Evolutionary conservation across 192 early-diverging fungal genomes (phyloP).

Genomic region (Entomortierella chlamydospora): DNA sequence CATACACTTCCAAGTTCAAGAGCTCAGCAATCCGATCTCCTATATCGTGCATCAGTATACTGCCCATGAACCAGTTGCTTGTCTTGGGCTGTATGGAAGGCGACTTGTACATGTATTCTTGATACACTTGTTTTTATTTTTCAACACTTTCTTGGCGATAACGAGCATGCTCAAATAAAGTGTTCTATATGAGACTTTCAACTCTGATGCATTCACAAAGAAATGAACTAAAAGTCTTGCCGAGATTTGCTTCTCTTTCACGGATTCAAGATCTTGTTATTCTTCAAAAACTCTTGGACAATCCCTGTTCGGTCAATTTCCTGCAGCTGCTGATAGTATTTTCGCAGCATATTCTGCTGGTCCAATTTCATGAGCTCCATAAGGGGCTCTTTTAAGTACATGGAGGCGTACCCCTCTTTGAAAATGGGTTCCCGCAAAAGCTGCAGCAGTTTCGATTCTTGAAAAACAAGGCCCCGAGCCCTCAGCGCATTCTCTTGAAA

Average conservation of each 20-base stretch:
- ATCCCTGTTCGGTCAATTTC: background rate
- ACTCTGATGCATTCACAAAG: background rate
- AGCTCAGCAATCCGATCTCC: slow-evolving; percentile 64
- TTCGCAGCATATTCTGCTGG: no score
- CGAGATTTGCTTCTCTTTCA: no score
- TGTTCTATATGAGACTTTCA: background rate
- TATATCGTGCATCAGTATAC: slow-evolving; percentile 61
- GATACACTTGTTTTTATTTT: background rate
- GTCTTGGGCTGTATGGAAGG: slow-evolving; percentile 68
- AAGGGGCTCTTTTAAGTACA: background rate
- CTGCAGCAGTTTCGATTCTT: background rate
- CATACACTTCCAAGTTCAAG: slow-evolving; percentile 71
- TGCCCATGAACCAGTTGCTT: slow-evolving; percentile 68
- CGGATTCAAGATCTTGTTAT: background rate
- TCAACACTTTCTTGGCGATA: background rate
- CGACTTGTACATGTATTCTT: slow-evolving; percentile 67
- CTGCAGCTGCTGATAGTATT: background rate
- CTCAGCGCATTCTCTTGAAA: slow-evolving; percentile 8
- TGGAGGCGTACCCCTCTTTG: background rate
- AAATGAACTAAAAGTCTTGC: no score
- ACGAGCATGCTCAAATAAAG: background rate
- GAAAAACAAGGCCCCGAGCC: background rate
- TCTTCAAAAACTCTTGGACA: background rate
- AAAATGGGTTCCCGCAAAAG: background rate
- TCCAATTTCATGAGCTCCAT: no score